Evolutionary conservation across 352 stramenopile species (phyloP), one percentile per base, ranked within the genome.

Genomic region (Phytopythium litorale): DNA sequence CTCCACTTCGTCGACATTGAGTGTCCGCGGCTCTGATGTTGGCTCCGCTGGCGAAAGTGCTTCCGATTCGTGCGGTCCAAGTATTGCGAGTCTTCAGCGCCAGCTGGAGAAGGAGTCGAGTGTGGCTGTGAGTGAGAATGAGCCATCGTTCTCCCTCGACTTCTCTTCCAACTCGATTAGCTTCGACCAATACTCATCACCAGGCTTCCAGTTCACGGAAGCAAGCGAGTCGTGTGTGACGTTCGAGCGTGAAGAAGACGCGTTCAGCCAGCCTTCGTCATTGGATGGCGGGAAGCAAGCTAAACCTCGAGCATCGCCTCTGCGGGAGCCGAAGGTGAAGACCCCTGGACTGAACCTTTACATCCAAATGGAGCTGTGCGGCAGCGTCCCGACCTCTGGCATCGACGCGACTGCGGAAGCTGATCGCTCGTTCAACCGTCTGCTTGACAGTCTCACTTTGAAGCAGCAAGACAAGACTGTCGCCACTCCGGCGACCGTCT

Each of bases 351-450:
- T 88, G 53, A 79, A 79, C 16, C 51, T 92, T 45, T 94, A 88
- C 60, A 94, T 94, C 54, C 84, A 94, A 63, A 91, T 92, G 80
- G 81, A 89, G 59, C 30, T 89, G 21, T 90, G 78, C 52, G 76
- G 81, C 9, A 74, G 68, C 11, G 58, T 4, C 13, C 16, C 46
- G 13, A 53, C 11, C 12, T 9, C 57, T 15, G 63, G 32, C 5
- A 25, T 52, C 16, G 58, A 46, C 59, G 56, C 53, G 23, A 63
- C 9, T 45, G 23, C 56, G 51, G 48, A 60, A 46, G 70, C 72
- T 7, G 65, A 78, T 16, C 63, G 85, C 30, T 64, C 82, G 53
- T 70, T 86, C 60, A 61, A 87, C 72, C 64, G 64, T 32, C 70
- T 87, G 48, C 30, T 87, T 18, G 60, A 81, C 30, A 65, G 79